Conservation (phyloP, 225 moss, liverwort and hornwort species). For the Bryum argenteum region DNA sequence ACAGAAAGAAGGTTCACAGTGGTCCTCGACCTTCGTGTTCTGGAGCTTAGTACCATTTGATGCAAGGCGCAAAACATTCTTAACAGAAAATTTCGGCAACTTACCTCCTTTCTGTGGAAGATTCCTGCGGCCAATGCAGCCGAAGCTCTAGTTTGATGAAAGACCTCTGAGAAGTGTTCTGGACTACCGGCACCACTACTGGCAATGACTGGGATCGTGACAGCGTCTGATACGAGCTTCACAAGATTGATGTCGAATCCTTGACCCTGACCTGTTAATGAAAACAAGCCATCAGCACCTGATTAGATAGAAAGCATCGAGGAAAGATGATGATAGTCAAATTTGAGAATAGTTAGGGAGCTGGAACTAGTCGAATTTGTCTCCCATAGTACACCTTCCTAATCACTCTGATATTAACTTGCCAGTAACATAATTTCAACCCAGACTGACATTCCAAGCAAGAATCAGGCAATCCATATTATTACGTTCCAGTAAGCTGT, state of each 20-base stretch:
- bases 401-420: not conserved
- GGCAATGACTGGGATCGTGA: slow-evolving; percentile 89
- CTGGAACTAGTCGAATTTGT: no score
- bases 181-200: slow-evolving; percentile 93
- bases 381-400: not conserved
- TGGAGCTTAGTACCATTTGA: not conserved
- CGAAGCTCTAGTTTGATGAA: slow-evolving; percentile 76
- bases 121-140: slow-evolving; percentile 98
- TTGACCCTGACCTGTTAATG: slow-evolving; percentile 75
- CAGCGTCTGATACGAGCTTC: slow-evolving; percentile 82
- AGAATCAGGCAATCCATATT: slow-evolving; percentile 10
- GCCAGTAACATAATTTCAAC: not conserved
- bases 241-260: slow-evolving; percentile 90
- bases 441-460: not conserved
- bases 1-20: no score
- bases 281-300: slow-evolving; percentile 18
- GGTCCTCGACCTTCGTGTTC: not conserved
- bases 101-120: slow-evolving; percentile 89
- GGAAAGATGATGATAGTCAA: not conserved
- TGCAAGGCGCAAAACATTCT: not conserved
- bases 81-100: slow-evolving; percentile 2
- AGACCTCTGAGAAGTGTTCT: slow-evolving; percentile 91
- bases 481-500: not conserved
- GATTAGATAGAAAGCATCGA: not conserved
- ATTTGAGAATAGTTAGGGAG: no score